Base-by-base conservation (phyloP, 495 filamentous ascomycete genomes). In the Letharia columbiana region DNA sequence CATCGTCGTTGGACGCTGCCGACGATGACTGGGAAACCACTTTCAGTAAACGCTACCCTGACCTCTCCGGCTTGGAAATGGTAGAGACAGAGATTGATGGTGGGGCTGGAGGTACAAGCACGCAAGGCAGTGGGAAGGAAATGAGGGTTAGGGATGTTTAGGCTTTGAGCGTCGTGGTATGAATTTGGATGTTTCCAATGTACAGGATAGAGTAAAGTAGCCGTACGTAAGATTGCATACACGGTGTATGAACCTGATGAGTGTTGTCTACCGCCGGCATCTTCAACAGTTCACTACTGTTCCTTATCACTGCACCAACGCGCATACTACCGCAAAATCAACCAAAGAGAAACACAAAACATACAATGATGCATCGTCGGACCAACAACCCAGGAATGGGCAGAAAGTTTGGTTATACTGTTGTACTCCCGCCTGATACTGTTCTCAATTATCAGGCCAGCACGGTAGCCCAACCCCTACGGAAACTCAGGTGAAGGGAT, bases 41-140 rank as follows among this genome's bases (percentile, higher is more conserved):
- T 73, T 96, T 96, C 72, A 87, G 86, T 69, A 88, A 89, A 75
- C 79, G 90, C 56, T 96, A 90, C 74, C 92, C 92, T 2, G 91
- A 86, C 71, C 78, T 96, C 35, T 85, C 83, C 33, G 85, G 88
- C 1, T 79, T 96, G 59, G 91, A 96, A 79, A 90, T 95, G 86
- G 88, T 91, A 41, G 91, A 87, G 73, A 85, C 83, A 68, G 89
- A 87, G 72, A 83, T 86, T 58, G 79, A 83, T 69, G 69, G 69
- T 8, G 35, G 67, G 15, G 57, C 33, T 18, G 37, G 41, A 12
- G 37, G 37, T 11, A 44, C 45, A 23, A 62, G 58, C 12, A 41
- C 62, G 31, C 65, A 41, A 15, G 52, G 42, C 1, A 64, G 18
- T 3, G 42, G 45, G 41, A 60, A 64, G 41, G 68, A 57, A 65